Base-by-base conservation (phyloP, 2,329 filamentous ascomycete genomes). In the Grosmannia huntii region DNA sequence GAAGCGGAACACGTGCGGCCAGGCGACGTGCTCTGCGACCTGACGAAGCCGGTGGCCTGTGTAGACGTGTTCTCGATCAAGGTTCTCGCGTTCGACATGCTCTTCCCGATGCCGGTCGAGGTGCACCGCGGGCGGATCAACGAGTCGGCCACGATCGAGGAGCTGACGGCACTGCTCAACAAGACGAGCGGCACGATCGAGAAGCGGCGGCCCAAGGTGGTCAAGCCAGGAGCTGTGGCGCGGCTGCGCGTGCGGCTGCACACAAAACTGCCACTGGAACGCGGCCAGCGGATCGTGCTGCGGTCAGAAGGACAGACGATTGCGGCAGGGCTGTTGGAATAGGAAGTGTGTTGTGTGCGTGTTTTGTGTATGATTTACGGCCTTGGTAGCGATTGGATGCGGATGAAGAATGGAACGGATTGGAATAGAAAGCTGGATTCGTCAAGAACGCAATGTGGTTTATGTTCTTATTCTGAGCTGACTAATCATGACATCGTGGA, bases 51-150 rank as follows among this genome's bases (percentile, higher is more conserved):
- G 0, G 85, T 96, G 38, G 72, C 76, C 28, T 87, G 86, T 60
- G 76, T 89, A 60, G 86, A 86, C 59, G 80, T 76, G 0, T 91
- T 97, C 65, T 89, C 82, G 1, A 83, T 87, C 61, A 95, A 95
- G 71, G 84, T 94, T 12, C 79, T 96, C 58, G 90, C 91, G 0
- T 95, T 97, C 66, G 90, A 96, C 61, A 86, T 92, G 62, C 73
- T 99, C 19, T 86, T 91, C 72, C 92, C 92, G 0, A 94, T 92
- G 82, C 82, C 83, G 27, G 82, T 97, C 11, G 92, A 97, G 66
- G 83, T 99, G 10, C 91, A 96, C 69, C 78, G 90, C 23, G 94
- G 94, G 0, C 80, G 90, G 10, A 73, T 97, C 55, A 88, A 96
- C 69, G 83, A 85, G 0, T 79, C 89, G 0, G 94, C 88, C 0